These are phyloP conservation scores for Chenopodium album DNA, from an alignment of 148 eudicot genomes.

Conservation along the genomic window DNA sequence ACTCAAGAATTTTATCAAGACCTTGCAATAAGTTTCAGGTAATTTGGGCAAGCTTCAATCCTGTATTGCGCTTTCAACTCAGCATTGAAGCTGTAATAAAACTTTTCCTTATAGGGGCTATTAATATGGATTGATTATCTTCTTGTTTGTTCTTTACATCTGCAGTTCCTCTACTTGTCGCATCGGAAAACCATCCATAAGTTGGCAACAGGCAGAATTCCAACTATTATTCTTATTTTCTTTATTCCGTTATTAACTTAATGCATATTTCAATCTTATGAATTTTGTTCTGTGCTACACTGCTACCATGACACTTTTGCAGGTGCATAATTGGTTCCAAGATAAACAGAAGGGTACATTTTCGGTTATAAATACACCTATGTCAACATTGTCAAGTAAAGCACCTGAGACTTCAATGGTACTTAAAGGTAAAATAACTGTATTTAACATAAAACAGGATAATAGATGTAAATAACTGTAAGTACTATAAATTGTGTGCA, in stretches of 20 bases:
- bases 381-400: conserved; percentile 19
- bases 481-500: not conserved
- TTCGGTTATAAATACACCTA: conserved; percentile 17
- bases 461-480: not conserved
- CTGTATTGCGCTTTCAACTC: not conserved
- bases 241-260: conserved; percentile 1
- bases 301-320: conserved; percentile 6
- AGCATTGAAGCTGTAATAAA: not conserved
- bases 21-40: conserved; percentile 76
- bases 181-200: conserved; percentile 44
- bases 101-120: not conserved
- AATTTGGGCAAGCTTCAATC: not conserved
- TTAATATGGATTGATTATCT: not conserved
- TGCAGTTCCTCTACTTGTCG: conserved; percentile 62
- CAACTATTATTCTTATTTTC: not conserved
- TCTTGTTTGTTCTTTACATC: conserved; percentile 18
- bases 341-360: conserved; percentile 42
- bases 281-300: not conserved
- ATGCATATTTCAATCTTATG: not conserved
- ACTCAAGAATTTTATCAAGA: conserved; percentile 65
- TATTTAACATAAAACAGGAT: not conserved
- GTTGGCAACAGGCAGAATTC: conserved; percentile 59
- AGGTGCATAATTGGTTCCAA: conserved; percentile 83
- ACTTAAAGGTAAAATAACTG: conserved; percentile 34
- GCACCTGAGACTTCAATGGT: conserved; percentile 34